These are phyloP conservation scores for Fusarium mexicanum DNA, from an alignment of 2,329 filamentous ascomycete species.

Conservation along the genomic window DNA sequence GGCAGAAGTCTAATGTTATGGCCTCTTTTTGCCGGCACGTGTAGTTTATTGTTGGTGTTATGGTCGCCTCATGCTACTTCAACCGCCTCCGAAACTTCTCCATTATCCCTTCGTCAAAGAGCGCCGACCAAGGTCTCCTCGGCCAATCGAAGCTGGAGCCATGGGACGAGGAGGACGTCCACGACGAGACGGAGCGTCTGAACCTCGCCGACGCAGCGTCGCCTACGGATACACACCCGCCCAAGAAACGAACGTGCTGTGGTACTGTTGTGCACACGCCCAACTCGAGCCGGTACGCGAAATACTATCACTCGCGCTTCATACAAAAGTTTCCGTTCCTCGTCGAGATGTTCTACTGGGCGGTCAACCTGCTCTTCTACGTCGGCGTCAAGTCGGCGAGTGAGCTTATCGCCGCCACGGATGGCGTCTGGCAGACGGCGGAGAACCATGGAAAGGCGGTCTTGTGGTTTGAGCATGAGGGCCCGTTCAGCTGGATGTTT, in stretches of 20 bases:
- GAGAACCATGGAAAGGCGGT: constrained; percentile 65
- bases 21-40: neutral
- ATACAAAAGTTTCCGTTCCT: constrained; percentile 74
- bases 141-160: constrained; percentile 36
- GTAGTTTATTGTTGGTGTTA: constrained; percentile 43
- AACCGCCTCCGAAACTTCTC: constrained; percentile 42
- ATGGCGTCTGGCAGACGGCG: constrained; percentile 63
- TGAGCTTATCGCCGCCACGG: constrained; percentile 49
- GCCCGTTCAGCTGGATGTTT: constrained; percentile 60
- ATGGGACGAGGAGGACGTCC: constrained; percentile 36
- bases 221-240: constrained; percentile 46
- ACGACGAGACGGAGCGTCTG: constrained; percentile 31
- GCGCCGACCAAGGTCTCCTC: constrained; percentile 37
- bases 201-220: constrained; percentile 11
- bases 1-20: neutral
- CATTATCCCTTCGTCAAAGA: constrained; percentile 31
- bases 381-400: constrained; percentile 41
- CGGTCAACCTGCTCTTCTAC: constrained; percentile 72
- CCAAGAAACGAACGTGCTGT: constrained; percentile 62
- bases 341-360: constrained; percentile 80
- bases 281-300: constrained; percentile 69
- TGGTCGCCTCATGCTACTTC: constrained; percentile 44
- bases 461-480: constrained; percentile 64
- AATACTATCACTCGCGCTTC: constrained; percentile 68
- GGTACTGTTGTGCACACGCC: constrained; percentile 62